phyloP scores from a whole-genome alignment of 192 early-diverging fungal genomes.

The Coemansia sp. region DNA sequence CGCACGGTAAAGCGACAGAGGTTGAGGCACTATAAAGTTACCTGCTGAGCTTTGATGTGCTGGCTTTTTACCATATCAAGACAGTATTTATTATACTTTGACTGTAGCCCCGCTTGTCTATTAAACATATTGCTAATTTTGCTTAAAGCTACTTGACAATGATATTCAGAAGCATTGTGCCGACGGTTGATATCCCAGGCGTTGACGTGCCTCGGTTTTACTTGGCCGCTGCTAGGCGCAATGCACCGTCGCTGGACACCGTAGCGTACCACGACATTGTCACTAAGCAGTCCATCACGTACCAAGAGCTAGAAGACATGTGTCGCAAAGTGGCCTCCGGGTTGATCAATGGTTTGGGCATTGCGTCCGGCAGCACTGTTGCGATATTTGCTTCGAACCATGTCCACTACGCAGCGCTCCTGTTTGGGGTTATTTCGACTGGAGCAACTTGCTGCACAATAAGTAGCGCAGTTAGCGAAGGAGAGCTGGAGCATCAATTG shows the following conservation, averaged over 20 bases:
- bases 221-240: slow-evolving; percentile 8
- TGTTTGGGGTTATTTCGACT: slow-evolving; percentile 23
- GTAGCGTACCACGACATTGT: slow-evolving; percentile 23
- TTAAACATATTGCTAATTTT: not conserved
- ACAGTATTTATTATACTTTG: not conserved
- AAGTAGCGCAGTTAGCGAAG: slow-evolving; percentile 50
- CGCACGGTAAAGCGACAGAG: too few relatives aligned
- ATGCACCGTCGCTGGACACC: slow-evolving; percentile 1
- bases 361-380: slow-evolving; percentile 14
- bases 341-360: slow-evolving; percentile 9
- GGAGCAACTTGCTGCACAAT: slow-evolving; percentile 32
- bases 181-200: slow-evolving; percentile 20
- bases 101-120: too few relatives aligned
- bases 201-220: slow-evolving; percentile 23
- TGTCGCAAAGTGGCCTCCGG: slow-evolving; percentile 20
- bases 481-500: slow-evolving; percentile 69
- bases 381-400: slow-evolving; percentile 31
- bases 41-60: too few relatives aligned
- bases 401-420: slow-evolving; percentile 22
- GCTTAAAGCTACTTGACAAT: slow-evolving; percentile 4
- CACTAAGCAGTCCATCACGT: slow-evolving; percentile 13
- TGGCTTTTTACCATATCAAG: too few relatives aligned
- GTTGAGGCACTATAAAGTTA: too few relatives aligned
- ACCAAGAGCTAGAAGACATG: slow-evolving; percentile 5
- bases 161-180: slow-evolving; percentile 35